Conservation (phyloP, 331 rosid species). For the Erythrophleum ivorense region DNA sequence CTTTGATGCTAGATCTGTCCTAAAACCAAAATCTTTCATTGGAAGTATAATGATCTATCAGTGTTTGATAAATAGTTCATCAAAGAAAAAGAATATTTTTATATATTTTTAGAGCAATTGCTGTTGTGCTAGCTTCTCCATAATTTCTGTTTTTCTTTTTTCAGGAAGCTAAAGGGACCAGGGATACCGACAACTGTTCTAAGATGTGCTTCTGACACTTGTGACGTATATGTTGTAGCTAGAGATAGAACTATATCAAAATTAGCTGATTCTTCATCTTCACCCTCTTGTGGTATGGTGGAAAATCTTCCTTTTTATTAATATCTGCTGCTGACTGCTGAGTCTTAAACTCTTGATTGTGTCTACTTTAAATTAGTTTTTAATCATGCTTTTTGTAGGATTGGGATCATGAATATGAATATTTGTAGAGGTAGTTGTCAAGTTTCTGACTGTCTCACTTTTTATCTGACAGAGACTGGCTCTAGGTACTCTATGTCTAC, state of each 20-base stretch:
- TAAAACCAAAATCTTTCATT: conserved; percentile 3
- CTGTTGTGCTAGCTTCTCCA: conserved; percentile 21
- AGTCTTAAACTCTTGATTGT: not conserved
- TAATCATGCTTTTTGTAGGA: conserved; percentile 12
- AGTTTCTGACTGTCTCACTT: conserved; percentile 38
- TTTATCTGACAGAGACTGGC: conserved; percentile 50
- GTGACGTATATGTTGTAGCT: conserved; percentile 69
- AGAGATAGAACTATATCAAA: conserved; percentile 61
- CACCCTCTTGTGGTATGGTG: conserved; percentile 57
- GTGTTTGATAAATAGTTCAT: conserved; percentile 13
- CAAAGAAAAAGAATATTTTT: conserved; percentile 16
- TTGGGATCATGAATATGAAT: conserved; percentile 1
- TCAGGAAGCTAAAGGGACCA: conserved; percentile 86
- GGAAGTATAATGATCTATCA: conserved; percentile 27
- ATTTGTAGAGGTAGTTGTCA: conserved; percentile 13
- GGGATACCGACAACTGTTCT: conserved; percentile 68
- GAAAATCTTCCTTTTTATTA: conserved; percentile 40
- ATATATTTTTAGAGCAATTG: conserved; percentile 21
- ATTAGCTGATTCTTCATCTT: conserved; percentile 56
- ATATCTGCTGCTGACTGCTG: not conserved
- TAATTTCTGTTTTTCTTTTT: conserved; percentile 32
- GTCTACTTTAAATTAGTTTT: conserved; percentile 32
- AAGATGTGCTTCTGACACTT: conserved; percentile 54
- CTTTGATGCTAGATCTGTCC: conserved; percentile 23
- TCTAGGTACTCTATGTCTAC: conserved; percentile 42